phyloP scores from a whole-genome alignment of 306 rosid genomes.

The Sechiopsis laciniata region DNA sequence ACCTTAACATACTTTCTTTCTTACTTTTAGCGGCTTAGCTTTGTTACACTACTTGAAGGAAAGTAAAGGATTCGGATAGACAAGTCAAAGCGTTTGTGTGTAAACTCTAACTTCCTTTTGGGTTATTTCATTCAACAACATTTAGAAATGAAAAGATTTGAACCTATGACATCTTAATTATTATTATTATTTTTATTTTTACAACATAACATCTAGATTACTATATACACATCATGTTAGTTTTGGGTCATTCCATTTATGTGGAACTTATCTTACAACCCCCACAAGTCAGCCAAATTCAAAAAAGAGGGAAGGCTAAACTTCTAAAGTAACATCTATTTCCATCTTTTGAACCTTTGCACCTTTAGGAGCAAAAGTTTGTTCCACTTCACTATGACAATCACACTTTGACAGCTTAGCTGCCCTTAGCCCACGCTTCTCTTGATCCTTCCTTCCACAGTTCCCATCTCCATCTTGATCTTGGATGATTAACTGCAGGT shows the following conservation, averaged over 20 bases:
- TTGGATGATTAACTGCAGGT: conserved; percentile 33
- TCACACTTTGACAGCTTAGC: background rate
- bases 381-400: background rate
- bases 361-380: background rate
- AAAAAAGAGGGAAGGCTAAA: background rate
- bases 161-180: too few species aligned
- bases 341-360: background rate
- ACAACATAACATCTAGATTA: too few species aligned
- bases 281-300: background rate
- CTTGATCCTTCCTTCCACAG: conserved; percentile 50
- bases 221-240: too few species aligned
- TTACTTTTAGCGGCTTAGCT: too few species aligned
- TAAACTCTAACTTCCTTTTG: too few species aligned
- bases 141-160: too few species aligned
- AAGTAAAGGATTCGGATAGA: too few species aligned
- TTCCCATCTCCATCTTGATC: conserved; percentile 59
- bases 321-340: background rate
- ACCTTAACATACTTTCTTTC: too few species aligned
- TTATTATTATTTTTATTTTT: too few species aligned
- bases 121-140: too few species aligned
- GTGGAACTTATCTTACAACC: conserved; percentile 3
- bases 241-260: background rate
- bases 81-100: too few species aligned
- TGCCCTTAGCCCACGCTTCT: conserved; percentile 35
- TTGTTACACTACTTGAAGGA: too few species aligned